phyloP scores from a whole-genome alignment of 768 basidiomycete species.

The Flagelloscypha sp. region DNA sequence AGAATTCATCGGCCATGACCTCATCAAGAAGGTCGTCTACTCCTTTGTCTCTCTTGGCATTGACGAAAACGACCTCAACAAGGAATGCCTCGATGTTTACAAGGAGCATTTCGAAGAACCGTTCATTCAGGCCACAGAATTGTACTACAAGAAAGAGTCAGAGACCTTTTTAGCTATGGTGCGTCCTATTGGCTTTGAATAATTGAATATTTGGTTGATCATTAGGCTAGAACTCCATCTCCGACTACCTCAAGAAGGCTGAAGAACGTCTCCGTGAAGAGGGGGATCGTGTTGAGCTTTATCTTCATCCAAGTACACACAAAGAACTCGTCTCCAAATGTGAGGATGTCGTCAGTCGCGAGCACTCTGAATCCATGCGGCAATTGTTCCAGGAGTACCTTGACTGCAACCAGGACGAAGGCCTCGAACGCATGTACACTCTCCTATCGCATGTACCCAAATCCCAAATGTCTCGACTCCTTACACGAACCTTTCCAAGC shows the following conservation, averaged over 20 bases:
- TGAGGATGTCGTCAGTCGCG: constrained; percentile 87
- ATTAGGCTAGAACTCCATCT: constrained; percentile 79
- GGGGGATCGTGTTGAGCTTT: constrained; percentile 90
- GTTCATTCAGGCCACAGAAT: constrained; percentile 83
- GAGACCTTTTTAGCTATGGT: constrained; percentile 85
- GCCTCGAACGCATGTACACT: constrained; percentile 91
- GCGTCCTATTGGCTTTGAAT: too few species aligned
- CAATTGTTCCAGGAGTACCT: constrained; percentile 86
- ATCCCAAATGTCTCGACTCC: constrained; percentile 88
- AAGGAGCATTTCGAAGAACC: constrained; percentile 83
- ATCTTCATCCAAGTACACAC: constrained; percentile 83
- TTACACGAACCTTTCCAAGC: constrained; percentile 88
- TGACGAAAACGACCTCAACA: constrained; percentile 87
- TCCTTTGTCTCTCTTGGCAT: constrained; percentile 92
- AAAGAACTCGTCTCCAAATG: constrained; percentile 76
- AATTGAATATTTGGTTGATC: too few species aligned
- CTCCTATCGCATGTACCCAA: constrained; percentile 84
- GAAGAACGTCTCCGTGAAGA: constrained; percentile 91
- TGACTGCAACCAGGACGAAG: constrained; percentile 91
- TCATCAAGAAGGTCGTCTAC: constrained; percentile 92
- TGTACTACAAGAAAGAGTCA: constrained; percentile 89
- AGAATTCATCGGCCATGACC: constrained; percentile 83
- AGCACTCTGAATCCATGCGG: constrained; percentile 81
- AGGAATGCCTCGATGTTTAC: constrained; percentile 90
- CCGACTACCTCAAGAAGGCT: constrained; percentile 92